Conservation (phyloP, 768 basidiomycete genomes). For the Tulasnella sp. region DNA sequence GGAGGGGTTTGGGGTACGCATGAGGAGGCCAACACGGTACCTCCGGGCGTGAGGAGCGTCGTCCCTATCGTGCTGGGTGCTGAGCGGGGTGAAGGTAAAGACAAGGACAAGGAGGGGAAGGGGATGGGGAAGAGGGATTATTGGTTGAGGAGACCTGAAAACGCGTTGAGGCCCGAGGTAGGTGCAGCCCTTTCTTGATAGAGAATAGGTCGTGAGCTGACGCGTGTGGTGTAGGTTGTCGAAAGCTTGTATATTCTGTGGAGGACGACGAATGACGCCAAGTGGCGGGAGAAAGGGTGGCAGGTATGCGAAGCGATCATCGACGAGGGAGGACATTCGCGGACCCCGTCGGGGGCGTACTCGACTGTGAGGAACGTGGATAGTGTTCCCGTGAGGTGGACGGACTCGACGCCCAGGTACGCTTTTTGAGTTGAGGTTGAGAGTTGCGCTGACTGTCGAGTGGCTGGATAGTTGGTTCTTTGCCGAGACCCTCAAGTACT, state of each 20-base stretch:
- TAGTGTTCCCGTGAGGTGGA: slow-evolving; percentile 25
- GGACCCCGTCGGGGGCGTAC: slow-evolving; percentile 44
- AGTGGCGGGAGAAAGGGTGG: slow-evolving; percentile 67
- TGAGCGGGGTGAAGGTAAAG: neutral
- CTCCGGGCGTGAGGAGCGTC: slow-evolving; percentile 7
- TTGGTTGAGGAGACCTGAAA: slow-evolving; percentile 31
- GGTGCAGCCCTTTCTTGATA: slow-evolving; percentile 16
- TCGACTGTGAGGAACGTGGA: slow-evolving; percentile 45
- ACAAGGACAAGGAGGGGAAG: neutral
- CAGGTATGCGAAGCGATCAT: slow-evolving; percentile 50
- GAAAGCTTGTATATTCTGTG: slow-evolving; percentile 65
- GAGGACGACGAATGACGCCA: slow-evolving; percentile 51
- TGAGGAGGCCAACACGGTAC: neutral
- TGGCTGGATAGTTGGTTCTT: slow-evolving; percentile 35
- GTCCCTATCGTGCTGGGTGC: neutral
- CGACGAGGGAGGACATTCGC: slow-evolving; percentile 36
- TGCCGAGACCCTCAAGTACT: slow-evolving; percentile 58
- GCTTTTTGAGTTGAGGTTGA: slow-evolving; percentile 18
- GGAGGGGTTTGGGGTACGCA: slow-evolving; percentile 8
- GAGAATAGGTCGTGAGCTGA: neutral
- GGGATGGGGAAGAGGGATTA: slow-evolving; percentile 39
- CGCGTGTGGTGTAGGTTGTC: slow-evolving; percentile 39
- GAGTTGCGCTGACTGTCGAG: neutral
- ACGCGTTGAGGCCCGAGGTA: slow-evolving; percentile 63
- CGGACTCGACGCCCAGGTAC: slow-evolving; percentile 64